phyloP scores from a whole-genome alignment of 345 rosid genomes.

The Eutrema yunnanense region DNA sequence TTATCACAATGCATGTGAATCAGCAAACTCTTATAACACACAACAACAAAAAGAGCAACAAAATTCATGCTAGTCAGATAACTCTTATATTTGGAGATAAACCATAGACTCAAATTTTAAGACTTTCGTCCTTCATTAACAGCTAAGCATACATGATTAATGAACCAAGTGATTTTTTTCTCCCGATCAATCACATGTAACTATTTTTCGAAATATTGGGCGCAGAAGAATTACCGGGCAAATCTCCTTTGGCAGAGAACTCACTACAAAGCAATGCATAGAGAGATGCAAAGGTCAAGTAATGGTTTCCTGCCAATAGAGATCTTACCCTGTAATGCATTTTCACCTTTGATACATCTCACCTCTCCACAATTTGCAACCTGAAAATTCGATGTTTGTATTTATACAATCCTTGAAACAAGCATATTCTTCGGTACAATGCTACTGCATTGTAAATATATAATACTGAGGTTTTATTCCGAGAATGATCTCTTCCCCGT shows the following conservation, averaged over 20 bases:
- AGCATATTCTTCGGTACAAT: conserved; percentile 23
- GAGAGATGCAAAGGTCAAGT: conserved; percentile 9
- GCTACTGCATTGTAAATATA: no score
- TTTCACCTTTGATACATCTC: conserved; percentile 15
- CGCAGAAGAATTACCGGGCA: conserved; percentile 27
- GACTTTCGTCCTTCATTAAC: no score
- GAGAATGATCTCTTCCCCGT: conserved; percentile 1
- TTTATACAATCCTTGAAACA: conserved; percentile 1
- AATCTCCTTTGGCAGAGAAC: conserved; percentile 34
- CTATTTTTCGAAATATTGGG: background rate
- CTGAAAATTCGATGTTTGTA: no score
- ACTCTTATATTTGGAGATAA: no score
- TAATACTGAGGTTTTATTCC: background rate
- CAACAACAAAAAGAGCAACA: no score
- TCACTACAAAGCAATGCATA: conserved; percentile 19
- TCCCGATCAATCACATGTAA: background rate
- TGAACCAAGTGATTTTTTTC: background rate
- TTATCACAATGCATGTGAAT: no score
- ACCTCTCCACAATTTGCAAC: conserved; percentile 6
- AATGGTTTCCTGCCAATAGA: conserved; percentile 29
- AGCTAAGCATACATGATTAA: no score
- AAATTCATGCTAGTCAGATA: no score
- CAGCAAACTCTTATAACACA: no score
- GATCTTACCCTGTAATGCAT: conserved; percentile 31
- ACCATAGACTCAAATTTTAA: no score